Evolutionary conservation across 2,329 filamentous ascomycete species (phyloP), one percentile per base, ranked within the genome.

Genomic region (Monilinia fructicola): DNA sequence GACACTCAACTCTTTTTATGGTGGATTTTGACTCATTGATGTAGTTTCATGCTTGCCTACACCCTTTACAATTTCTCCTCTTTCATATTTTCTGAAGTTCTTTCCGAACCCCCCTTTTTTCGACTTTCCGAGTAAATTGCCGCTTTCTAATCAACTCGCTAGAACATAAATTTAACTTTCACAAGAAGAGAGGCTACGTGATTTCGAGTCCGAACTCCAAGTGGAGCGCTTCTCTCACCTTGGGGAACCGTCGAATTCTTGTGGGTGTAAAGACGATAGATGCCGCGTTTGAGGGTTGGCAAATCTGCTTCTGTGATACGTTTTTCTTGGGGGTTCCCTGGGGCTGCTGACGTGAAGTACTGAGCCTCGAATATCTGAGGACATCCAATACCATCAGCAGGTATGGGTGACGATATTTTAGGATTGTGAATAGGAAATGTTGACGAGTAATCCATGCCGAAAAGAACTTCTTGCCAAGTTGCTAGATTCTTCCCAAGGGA

Each of bases 21-120:
- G n/a, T 59, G 6, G 23, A 12, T 48, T 40, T 18, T 23, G 55
- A 35, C 26, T 48, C 55, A 11, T 59, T 42, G 14, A 35, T 48
- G 7, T 46, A 6, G 4, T n/a, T 48, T 35, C 18, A 9, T 40
- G 42, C 5, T 46, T 59, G 0, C 9, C 7, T 35, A 1, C 26
- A n/a, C 40, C 26, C 56, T 48, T 46, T 21, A 59, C 18, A n/a
- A 59, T n/a, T 31, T 46, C 40, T 7, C 23, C 26, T 23, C 42
- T 46, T 59, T 59, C 56, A n/a, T 35, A 6, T 18, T 23, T 59
- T 10, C 42, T 35, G 23, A 59, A 59, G 2, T 48, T 59, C 56
- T 59, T 59, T 48, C 42, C n/a, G 7, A 59, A 59, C 11, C 42
- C 56, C 56, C 56, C 35, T n/a, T n/a, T 3, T 23, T 59, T 35